These are phyloP conservation scores for Fusarium globosum DNA, from an alignment of 2,329 filamentous ascomycete species.

Conservation along the genomic window DNA sequence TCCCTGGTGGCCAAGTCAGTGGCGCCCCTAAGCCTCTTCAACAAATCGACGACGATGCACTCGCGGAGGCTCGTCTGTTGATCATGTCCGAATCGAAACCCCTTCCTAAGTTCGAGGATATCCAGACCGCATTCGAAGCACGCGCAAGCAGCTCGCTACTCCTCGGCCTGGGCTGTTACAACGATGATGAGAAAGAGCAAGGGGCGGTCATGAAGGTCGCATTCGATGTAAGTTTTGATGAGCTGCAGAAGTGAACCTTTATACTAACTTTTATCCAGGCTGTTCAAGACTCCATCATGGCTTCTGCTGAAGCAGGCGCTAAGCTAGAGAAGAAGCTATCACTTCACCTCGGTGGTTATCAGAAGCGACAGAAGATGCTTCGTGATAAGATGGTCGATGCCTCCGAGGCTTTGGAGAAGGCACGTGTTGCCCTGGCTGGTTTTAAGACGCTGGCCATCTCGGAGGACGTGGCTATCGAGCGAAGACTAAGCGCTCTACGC, in stretches of 20 bases:
- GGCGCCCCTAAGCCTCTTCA: constrained; percentile 71
- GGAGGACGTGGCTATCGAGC: constrained; percentile 80
- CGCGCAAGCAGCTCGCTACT: constrained; percentile 69
- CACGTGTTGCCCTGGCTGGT: constrained; percentile 75
- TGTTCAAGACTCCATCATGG: constrained; percentile 78
- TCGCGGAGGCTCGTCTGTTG: constrained; percentile 81
- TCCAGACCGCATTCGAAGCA: constrained; percentile 65
- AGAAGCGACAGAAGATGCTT: constrained; percentile 84
- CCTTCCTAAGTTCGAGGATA: constrained; percentile 59
- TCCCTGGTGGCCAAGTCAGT: constrained; percentile 74
- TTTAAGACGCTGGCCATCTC: constrained; percentile 81
- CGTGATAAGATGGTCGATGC: constrained; percentile 83
- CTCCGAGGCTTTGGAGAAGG: constrained; percentile 78
- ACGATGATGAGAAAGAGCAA: constrained; percentile 78
- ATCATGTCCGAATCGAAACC: constrained; percentile 76
- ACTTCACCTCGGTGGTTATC: constrained; percentile 89
- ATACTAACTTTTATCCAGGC: constrained; percentile 57
- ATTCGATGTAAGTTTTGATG: constrained; percentile 73
- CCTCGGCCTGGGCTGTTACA: constrained; percentile 84
- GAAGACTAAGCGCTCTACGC: constrained; percentile 78
- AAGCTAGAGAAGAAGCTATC: constrained; percentile 95
- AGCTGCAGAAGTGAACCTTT: not conserved
- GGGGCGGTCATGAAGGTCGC: constrained; percentile 72
- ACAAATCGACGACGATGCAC: constrained; percentile 74
- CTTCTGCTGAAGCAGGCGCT: constrained; percentile 81